Base-by-base conservation (phyloP, 805 yeast species). In the Candida ortonii region DNA sequence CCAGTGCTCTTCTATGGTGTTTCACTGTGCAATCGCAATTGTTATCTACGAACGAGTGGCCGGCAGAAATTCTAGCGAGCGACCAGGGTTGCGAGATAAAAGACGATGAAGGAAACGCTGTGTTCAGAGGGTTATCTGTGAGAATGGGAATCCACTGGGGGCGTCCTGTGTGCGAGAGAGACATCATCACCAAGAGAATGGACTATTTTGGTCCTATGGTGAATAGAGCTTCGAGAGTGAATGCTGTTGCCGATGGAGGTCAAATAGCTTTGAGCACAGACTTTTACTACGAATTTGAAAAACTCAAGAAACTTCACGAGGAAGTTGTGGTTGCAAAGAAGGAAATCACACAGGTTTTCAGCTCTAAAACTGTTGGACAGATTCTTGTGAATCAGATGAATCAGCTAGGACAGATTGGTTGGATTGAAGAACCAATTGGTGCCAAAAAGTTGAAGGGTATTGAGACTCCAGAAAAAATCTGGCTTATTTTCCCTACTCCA, bases 121-220 rank as follows among this genome's bases (percentile, higher is more conserved):
- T 93, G 7, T 93, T 81, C 62, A 69, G 93, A 38, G 99, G 99
- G 2, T 64, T 93, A 27, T 84, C 95, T 1, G 99, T 93, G 7
- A 75, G 99, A 54, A 93, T 93, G 97, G 99, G 99, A 41, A 76
- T 87, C 25, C 97, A 93, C 59, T 93, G 97, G 95, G 99, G 99
- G 44, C 71, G 83, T 1, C 97, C 99, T 0, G 97, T 90, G 25
- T 86, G 95, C 52, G 99, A 93, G 59, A 75, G 83, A 6, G 99
- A 93, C 65, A 82, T 90, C 40, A 89, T 89, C 34, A 93, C 98
- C 0, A 78, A 88, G 47, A 78, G 99, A 66, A 93, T 93, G 98
- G 99, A 93, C 63, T 93, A 93, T 61, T 84, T 93, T 50, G 99
- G 99, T 0, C 98, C 99, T 0, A 89, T 93, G 88, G 99, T 93